Base-by-base conservation (phyloP, 495 filamentous ascomycete species). In the Neurospora sp. region DNA sequence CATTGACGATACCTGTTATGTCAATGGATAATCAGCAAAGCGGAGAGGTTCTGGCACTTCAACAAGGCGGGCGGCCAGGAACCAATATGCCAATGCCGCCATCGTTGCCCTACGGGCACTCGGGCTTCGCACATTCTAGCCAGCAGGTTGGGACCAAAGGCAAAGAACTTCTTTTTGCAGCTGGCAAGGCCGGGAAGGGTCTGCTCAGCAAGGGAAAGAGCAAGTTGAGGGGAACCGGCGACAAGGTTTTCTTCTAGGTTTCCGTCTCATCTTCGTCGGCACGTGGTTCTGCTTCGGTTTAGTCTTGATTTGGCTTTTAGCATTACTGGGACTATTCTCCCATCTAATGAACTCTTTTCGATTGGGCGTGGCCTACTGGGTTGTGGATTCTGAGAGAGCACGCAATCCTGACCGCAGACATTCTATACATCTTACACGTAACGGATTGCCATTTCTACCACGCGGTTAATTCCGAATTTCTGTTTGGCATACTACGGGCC, bases 171-270 rank as follows among this genome's bases (percentile, higher is more conserved):
- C 83, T 97, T 72, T 92, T 95, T 75, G 89, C 89, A 4, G 94
- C 94, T 44, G 92, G 92, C 38, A 91, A 91, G 76, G 91, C 92
- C 31, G 93, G 94, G 14, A 96, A 96, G 82, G 94, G 93, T 40
- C 79, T 97, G 70, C 90, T 97, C 79, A 91, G 90, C 72, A 96
- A 95, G 78, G 93, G 94, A 44, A 92, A 90, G 81, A 96, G 87
- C 81, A 94, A 92, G 79, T 88, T 96, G 40, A 69, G 27, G 44
- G 53, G 53, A 45, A 85, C 85, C 45, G 90, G 90, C 75, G 92
- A 94, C 78, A 96, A 95, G 91, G 93, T 93, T 89, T 91, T 93
- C 88, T 84, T 80, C 73, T 82, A 77, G 44, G 39, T 71, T 78
- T 74, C 79, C 78, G 77, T 77, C 76, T 75, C 71, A 65, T 35